Base-by-base conservation (phyloP, 768 basidiomycete genomes). In the Termitomyces sp. region DNA sequence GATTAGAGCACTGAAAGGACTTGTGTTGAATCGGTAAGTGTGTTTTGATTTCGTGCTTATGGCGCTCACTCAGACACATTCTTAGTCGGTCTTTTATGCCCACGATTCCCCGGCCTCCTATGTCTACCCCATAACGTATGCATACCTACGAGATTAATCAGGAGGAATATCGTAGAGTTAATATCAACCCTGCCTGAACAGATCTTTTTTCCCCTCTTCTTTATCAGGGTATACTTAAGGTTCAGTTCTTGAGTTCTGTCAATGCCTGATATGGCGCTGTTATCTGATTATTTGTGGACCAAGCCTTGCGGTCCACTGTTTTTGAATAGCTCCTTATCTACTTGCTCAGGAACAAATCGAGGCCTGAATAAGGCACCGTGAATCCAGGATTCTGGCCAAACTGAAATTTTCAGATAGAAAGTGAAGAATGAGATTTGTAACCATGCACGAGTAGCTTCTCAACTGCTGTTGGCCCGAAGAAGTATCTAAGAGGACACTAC, bases 1-100 rank as follows among this genome's bases (percentile, higher is more conserved):
- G 66, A 87, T 92, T 46, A 77, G 87, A 56, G 85, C 87, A 13
- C 70, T 92, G 64, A 92, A 92, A 65, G 89, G 90, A 9, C 77
- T 92, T 22, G 88, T 88, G 48, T 73, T 92, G 45, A 92, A 89
- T 67, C 75, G 90, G 84, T 83, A 65, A 62, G 77, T 75, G 47
- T 48, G 0, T 39, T n/a, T 39, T 29, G 1, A 20, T 29, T 15
- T 29, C n/a, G n/a, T n/a, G 37, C n/a, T 28, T 8, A 28, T 20
- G 9, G n/a, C 18, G n/a, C 51, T 52, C 26, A 52, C 16, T 34
- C 26, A 22, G n/a, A 34, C 8, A 49, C 39, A 44, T 54, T 49
- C 34, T 29, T 50, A 79, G 77, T 47, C 73, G 76, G 26, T 75
- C 76, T 6, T 77, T 79, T 55, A 70, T 79, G 72, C 68, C 74